phyloP scores from a whole-genome alignment of 202 grass and related monocot species.

The Zoysia matrella region DNA sequence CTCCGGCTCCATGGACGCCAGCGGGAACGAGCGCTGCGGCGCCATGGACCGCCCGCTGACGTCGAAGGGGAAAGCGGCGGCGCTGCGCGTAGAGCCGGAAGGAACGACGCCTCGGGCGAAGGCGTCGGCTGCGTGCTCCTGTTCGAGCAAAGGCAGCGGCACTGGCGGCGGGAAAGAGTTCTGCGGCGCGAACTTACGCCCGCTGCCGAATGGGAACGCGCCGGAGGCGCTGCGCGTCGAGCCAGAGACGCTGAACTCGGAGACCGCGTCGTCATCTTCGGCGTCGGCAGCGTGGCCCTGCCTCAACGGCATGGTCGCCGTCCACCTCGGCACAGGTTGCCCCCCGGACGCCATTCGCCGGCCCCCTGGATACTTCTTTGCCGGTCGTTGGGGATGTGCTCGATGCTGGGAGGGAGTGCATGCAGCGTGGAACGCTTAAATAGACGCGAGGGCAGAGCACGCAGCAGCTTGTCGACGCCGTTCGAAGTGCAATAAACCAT shows the following conservation, averaged over 20 bases:
- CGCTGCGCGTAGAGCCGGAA: not conserved
- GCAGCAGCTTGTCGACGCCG: too few species aligned
- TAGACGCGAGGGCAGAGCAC: too few species aligned
- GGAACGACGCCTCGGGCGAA: too few species aligned
- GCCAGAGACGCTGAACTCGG: too few species aligned
- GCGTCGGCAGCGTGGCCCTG: not conserved
- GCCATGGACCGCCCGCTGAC: not conserved
- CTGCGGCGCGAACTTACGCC: not conserved
- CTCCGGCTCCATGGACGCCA: not conserved
- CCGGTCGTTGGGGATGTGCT: too few species aligned
- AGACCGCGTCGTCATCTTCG: too few species aligned
- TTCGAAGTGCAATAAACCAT: too few species aligned
- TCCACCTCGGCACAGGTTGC: not conserved
- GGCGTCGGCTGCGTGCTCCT: too few species aligned
- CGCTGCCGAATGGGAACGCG: not conserved
- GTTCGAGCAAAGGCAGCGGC: not conserved
- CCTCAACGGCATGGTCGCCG: not conserved
- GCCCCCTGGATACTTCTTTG: too few species aligned
- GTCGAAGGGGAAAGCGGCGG: conserved; percentile 50
- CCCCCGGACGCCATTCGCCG: not conserved
- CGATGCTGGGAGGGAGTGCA: too few species aligned
- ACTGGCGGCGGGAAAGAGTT: not conserved
- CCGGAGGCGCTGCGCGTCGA: not conserved
- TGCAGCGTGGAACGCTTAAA: too few species aligned
- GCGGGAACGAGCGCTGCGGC: conserved; percentile 17